phyloP scores from a whole-genome alignment of 2,329 filamentous ascomycete genomes.

The Phialophora tarda region DNA sequence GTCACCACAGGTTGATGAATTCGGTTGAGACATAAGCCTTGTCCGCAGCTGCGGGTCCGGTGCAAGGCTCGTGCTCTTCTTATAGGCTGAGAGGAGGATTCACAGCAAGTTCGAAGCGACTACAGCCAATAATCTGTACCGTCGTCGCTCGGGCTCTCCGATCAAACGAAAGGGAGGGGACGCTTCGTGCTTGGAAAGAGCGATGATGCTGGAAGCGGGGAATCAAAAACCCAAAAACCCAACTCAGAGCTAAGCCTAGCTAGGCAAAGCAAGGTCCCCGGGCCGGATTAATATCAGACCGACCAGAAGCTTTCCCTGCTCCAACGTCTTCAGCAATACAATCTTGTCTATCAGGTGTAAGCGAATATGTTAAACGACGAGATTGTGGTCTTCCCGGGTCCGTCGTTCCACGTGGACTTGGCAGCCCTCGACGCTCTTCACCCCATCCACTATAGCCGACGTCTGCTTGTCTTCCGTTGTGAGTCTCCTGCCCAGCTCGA shows the following conservation, averaged over 20 bases:
- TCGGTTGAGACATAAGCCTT: neutral
- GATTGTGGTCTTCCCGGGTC: slow-evolving; percentile 3
- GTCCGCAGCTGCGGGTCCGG: no score
- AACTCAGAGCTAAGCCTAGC: no score
- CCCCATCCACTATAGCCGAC: slow-evolving; percentile 22
- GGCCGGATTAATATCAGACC: neutral
- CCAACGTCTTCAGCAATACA: neutral
- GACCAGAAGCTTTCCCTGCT: neutral
- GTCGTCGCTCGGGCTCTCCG: no score
- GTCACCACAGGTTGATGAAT: neutral
- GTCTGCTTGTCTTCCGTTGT: slow-evolving; percentile 22
- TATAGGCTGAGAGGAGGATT: no score
- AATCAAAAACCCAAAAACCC: no score
- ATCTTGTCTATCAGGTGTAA: neutral
- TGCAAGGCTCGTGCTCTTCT: no score
- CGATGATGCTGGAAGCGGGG: no score
- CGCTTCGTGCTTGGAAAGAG: no score
- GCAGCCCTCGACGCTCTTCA: slow-evolving; percentile 18
- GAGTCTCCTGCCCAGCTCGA: slow-evolving; percentile 4
- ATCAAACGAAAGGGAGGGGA: no score
- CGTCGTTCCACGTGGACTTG: slow-evolving; percentile 15
- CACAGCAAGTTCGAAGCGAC: no score
- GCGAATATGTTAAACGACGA: neutral
- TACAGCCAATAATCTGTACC: no score
- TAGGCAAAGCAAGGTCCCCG: no score